Evolutionary conservation across 2,329 filamentous ascomycete genomes (phyloP), one percentile per base, ranked within the genome.

Genomic region (Scedosporium minutisporum): DNA sequence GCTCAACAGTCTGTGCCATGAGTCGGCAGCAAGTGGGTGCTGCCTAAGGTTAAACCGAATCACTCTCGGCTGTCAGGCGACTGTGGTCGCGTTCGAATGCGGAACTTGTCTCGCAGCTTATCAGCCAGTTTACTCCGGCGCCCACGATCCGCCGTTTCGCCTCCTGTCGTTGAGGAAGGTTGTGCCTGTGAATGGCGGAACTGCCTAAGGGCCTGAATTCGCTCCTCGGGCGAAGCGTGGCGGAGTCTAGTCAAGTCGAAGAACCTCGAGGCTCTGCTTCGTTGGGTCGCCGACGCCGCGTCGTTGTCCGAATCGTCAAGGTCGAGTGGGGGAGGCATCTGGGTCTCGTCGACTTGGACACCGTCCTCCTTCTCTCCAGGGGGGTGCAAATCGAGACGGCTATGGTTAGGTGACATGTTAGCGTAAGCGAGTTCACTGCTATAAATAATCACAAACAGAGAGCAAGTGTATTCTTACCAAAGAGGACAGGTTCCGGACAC

Each of bases 401-500:
- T 85, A 25, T 33, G 27, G 21, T 14, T 51, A 42, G 27, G 23
- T 3, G 12, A 9, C 12, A 55, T 44, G 57, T 63, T 44, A 62
- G 62, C 57, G 14, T 51, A n/a, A 18, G 23, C 3, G n/a, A 18
- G 33, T 38, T 38, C 33, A 38, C 33, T 10, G 33, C 16, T 29
- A 57, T 29, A 46, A 46, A 57, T 33, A n/a, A 62, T 21, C 51
- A 55, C 48, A 38, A n/a, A 5, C 29, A 33, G 3, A 21, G 33
- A 33, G 42, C 5, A 10, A 59, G 18, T 38, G 25, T 18, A 46
- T 33, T 76, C 83, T 77, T 77, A 88, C 86, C 86, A 89, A 64
- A 89, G 71, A 18, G 86, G 86, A 71, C 86, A 89, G 33, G 86
- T 89, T 64, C 87, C 86, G 10, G 86, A 87, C 10, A 89, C 82